These are phyloP conservation scores for Phaeosphaeria sp. DNA, from an alignment of 2,329 filamentous ascomycete genomes.

Conservation along the genomic window DNA sequence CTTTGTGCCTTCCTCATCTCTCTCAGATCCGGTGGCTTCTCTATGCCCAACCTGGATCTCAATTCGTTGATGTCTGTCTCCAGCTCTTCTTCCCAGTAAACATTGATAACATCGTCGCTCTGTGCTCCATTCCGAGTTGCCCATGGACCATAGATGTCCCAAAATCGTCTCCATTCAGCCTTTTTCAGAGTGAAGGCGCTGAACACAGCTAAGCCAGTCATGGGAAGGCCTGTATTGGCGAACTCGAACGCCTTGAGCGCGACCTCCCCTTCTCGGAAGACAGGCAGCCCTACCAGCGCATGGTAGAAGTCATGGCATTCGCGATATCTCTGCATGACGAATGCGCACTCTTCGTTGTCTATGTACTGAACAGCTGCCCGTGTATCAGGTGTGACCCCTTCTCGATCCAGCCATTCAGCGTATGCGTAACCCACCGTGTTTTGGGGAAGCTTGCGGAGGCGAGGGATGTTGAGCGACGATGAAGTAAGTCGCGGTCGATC, in stretches of 20 bases:
- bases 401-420: slow-evolving; percentile 88
- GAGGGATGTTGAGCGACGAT: slow-evolving; percentile 67
- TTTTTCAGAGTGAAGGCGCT: slow-evolving; percentile 71
- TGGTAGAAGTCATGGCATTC: slow-evolving; percentile 99
- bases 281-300: slow-evolving; percentile 86
- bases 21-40: slow-evolving; percentile 85
- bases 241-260: slow-evolving; percentile 99
- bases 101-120: slow-evolving; percentile 84
- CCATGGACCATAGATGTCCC: slow-evolving; percentile 83
- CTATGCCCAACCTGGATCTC: slow-evolving; percentile 77
- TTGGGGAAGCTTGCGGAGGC: slow-evolving; percentile 73
- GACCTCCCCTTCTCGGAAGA: slow-evolving; percentile 93
- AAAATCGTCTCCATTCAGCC: slow-evolving; percentile 71
- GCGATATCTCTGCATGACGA: slow-evolving; percentile 97
- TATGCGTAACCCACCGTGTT: slow-evolving; percentile 84
- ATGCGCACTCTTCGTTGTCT: slow-evolving; percentile 93
- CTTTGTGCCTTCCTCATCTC: slow-evolving; percentile 74
- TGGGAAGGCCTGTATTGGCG: slow-evolving; percentile 89
- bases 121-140: slow-evolving; percentile 81
- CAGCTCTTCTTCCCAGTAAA: slow-evolving; percentile 97
- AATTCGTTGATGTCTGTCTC: slow-evolving; percentile 81
- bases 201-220: slow-evolving; percentile 87
- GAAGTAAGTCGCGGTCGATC: slow-evolving; percentile 89
- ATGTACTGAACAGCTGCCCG: slow-evolving; percentile 84
- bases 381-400: slow-evolving; percentile 92